Evolutionary conservation across 768 basidiomycete species (phyloP), one percentile per base, ranked within the genome.

Genomic region (Phanerodontia chrysosporium): DNA sequence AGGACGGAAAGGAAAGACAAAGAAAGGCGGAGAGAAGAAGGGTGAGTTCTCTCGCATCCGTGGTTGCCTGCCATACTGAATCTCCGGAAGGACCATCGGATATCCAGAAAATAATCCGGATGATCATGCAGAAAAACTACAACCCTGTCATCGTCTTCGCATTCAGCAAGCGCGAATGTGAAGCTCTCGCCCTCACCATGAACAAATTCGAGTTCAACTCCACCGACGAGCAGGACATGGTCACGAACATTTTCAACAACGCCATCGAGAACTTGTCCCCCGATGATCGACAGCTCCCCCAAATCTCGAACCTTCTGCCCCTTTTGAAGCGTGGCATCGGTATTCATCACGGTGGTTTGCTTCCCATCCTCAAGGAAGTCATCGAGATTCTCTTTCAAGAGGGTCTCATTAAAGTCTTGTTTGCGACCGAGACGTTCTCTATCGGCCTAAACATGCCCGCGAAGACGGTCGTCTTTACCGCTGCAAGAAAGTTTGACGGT

Each of bases 331-430:
- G 97, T 62, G 97, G 97, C 30, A 93, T 96, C 64, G 97, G 97
- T 55, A 95, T 99, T 66, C 97, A 99, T 79, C 97, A 99, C 67
- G 95, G 96, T 42, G 97, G 97, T 45, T 83, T 99, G 39, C 82
- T 99, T 18, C 97, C 97, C 0, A 97, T 98, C 62, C 80, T 99
- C 45, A 99, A 99, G 71, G 97, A 99, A 71, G 95, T 98, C 49
- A 98, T 99, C 72, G 97, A 99, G 72, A 97, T 99, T 58, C 82
- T 99, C 45, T 99, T 99, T 78, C 95, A 98, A 71, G 95, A 98
- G 68, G 95, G 96, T 10, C 80, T 98, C 46, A 94, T 98, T 77
- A 99, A 99, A 72, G 95, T 94, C 30, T 83, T 99, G 42, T 99
- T 98, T 67, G 97, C 97, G 7, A 99, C 97, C 0, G 97, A 99